A percentile compares a stretch with the other conserved stretches of the same genome.
Evolutionary conservation across 176 grass and related monocot species (phyloP).

Genomic region (Carex littledalei): DNA sequence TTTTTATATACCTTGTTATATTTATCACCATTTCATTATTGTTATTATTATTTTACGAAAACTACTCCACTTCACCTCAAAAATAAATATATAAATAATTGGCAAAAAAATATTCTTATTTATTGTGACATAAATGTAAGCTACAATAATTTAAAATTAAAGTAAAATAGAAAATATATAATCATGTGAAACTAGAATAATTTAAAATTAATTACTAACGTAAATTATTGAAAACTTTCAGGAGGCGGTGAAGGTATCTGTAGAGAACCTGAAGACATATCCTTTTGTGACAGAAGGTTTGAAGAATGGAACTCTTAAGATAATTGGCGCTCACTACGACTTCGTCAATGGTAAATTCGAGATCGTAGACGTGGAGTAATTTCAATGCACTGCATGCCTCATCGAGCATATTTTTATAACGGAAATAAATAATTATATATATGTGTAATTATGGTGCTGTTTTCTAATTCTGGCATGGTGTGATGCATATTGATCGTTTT

Average conservation of each 20-base stretch:
- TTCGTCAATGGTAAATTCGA: constrained; percentile 42
- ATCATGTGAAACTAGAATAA: not conserved
- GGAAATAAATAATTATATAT: not conserved
- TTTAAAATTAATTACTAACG: not conserved
- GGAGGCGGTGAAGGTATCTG: constrained; percentile 60
- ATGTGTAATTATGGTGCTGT: not conserved
- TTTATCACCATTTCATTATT: not conserved
- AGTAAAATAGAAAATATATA: too few species aligned
- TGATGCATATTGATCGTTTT: constrained; percentile 33
- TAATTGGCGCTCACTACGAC: constrained; percentile 53
- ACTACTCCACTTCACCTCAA: not conserved
- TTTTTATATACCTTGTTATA: not conserved
- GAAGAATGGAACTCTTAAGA: constrained; percentile 34
- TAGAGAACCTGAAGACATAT: constrained; percentile 52
- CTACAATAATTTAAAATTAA: too few species aligned
- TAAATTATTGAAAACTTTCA: constrained; percentile 3
- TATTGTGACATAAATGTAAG: not conserved
- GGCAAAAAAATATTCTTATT: not conserved
- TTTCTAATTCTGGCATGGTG: constrained; percentile 25
- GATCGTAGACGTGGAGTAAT: constrained; percentile 38
- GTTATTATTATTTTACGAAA: not conserved
- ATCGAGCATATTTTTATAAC: not conserved
- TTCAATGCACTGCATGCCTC: not conserved
- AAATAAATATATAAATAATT: not conserved
- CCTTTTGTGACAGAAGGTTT: constrained; percentile 56